Evolutionary conservation across 257 asterid species (phyloP).

Genomic region (Marsdenia floribunda): DNA sequence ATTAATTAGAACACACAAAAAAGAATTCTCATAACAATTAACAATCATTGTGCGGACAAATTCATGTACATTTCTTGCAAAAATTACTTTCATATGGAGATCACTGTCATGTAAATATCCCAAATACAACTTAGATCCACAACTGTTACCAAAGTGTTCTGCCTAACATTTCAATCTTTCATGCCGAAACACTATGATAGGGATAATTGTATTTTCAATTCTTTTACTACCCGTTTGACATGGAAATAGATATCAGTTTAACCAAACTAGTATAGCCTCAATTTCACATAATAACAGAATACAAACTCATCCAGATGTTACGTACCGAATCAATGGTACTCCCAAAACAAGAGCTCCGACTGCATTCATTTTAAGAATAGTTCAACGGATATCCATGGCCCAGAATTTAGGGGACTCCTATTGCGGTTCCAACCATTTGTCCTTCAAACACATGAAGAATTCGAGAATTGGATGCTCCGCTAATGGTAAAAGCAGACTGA

Average conservation of each 20-base stretch:
- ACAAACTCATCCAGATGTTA: slow-evolving; percentile 22
- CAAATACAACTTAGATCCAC: neutral
- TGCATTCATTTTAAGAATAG: slow-evolving; percentile 68
- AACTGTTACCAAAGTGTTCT: too few relatives aligned
- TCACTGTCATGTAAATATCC: neutral
- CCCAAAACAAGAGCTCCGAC: slow-evolving; percentile 87
- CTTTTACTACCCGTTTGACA: slow-evolving; percentile 9
- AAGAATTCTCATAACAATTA: neutral
- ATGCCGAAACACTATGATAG: neutral
- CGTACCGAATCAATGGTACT: slow-evolving; percentile 87
- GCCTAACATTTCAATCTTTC: neutral
- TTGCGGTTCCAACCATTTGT: slow-evolving; percentile 58
- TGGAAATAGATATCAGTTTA: slow-evolving; percentile 9
- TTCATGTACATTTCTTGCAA: neutral
- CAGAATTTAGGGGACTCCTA: slow-evolving; percentile 83
- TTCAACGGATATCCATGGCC: slow-evolving; percentile 76
- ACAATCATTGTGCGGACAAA: neutral
- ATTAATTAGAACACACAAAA: slow-evolving; percentile 17
- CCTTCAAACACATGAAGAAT: slow-evolving; percentile 53
- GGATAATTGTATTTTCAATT: neutral
- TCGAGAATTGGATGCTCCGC: slow-evolving; percentile 54
- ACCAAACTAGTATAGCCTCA: slow-evolving; percentile 20
- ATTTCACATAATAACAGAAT: slow-evolving; percentile 4
- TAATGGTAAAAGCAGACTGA: slow-evolving; percentile 45
- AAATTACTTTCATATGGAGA: neutral